phyloP scores from a whole-genome alignment of 2,329 filamentous ascomycete genomes.

The Penicillium hordei region DNA sequence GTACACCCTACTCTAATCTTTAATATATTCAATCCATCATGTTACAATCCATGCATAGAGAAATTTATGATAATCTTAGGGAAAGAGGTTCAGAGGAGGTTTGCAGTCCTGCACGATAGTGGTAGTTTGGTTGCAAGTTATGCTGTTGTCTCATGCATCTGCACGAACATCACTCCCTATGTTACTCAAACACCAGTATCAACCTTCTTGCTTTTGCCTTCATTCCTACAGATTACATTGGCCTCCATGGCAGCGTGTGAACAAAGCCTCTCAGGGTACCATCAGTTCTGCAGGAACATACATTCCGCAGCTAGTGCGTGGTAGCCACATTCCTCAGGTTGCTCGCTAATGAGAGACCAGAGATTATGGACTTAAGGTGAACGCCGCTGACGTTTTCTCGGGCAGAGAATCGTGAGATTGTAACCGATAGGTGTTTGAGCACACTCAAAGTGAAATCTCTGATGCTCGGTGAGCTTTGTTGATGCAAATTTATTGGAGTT shows the following conservation, averaged over 20 bases:
- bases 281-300: not conserved
- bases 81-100: not conserved
- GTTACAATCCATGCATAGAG: too few relatives aligned
- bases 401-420: not conserved
- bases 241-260: not conserved
- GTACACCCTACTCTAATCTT: too few relatives aligned
- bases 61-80: not conserved
- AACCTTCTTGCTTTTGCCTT: too few relatives aligned
- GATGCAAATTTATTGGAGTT: not conserved
- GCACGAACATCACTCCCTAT: not conserved
- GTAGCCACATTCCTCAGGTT: not conserved
- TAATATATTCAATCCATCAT: not conserved
- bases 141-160: not conserved
- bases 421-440: not conserved
- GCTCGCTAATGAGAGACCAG: not conserved
- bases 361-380: constrained; percentile 1
- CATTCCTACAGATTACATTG: not conserved
- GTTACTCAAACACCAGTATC: not conserved
- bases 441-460: not conserved
- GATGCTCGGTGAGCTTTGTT: not conserved
- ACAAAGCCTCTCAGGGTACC: not conserved
- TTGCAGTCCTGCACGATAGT: not conserved
- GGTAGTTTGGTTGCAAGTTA: too few relatives aligned
- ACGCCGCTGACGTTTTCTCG: constrained; percentile 7
- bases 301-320: not conserved